phyloP scores from a whole-genome alignment of 2,329 filamentous ascomycete genomes.

The Cladophialophora carrionii region DNA sequence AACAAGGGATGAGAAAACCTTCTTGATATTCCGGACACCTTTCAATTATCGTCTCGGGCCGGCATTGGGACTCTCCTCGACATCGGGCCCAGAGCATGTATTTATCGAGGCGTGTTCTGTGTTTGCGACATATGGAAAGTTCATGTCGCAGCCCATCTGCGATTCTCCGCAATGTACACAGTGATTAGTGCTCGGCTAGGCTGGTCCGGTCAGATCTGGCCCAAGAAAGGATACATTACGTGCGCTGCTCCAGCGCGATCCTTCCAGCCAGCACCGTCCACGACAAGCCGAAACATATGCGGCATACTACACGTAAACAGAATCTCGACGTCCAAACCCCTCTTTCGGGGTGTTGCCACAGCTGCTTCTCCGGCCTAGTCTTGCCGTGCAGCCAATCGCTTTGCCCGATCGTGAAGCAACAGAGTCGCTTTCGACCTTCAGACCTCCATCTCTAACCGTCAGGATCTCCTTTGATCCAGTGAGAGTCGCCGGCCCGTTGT shows the following conservation, averaged over 20 bases:
- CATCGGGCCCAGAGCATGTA: background rate
- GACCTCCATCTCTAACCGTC: background rate
- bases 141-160: background rate
- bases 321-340: constrained; percentile 13
- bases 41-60: background rate
- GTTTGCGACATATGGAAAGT: background rate
- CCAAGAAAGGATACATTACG: background rate
- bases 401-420: background rate
- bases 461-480: constrained; percentile 26
- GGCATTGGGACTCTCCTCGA: background rate
- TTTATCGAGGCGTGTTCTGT: background rate
- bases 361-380: constrained; percentile 5
- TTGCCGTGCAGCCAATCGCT: constrained; percentile 1
- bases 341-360: constrained; percentile 20
- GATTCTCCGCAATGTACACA: background rate
- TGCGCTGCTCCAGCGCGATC: background rate
- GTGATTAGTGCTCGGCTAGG: constrained; percentile 5
- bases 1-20: background rate
- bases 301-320: constrained; percentile 8
- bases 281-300: background rate
- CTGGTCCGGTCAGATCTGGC: constrained; percentile 11
- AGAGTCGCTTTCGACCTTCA: background rate
- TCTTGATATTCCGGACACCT: background rate
- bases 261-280: constrained; percentile 8
- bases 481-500: constrained; percentile 1